phyloP scores from a whole-genome alignment of 768 basidiomycete genomes.

The Podaxis sp. region DNA sequence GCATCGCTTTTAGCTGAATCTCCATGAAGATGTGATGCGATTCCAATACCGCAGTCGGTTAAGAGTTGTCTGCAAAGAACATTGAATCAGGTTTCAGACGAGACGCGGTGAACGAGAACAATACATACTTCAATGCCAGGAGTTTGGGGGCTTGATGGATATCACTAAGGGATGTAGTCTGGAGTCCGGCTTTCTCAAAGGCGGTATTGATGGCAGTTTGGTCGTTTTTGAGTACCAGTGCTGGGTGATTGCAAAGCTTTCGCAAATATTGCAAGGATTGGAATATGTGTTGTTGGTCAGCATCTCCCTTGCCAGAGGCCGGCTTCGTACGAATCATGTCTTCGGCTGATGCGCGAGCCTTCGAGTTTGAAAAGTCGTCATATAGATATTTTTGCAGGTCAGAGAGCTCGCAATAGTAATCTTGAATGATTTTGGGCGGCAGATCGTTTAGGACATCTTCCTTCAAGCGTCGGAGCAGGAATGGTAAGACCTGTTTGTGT shows the following conservation, averaged over 20 bases:
- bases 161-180: conserved; percentile 57
- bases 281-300: conserved; percentile 86
- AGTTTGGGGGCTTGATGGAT: conserved; percentile 94
- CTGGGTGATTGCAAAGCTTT: conserved; percentile 97
- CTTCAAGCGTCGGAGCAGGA: conserved; percentile 92
- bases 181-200: conserved; percentile 53
- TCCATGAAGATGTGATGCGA: conserved; percentile 34
- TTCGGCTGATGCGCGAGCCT: conserved; percentile 62
- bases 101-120: neutral
- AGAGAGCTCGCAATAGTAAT: conserved; percentile 97
- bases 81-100: neutral
- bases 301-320: conserved; percentile 35
- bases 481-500: conserved; percentile 99
- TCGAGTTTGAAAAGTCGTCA: conserved; percentile 88
- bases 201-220: conserved; percentile 55
- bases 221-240: conserved; percentile 82
- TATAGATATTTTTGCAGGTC: conserved; percentile 92
- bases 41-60: conserved; percentile 91
- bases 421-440: conserved; percentile 99
- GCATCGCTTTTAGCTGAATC: conserved; percentile 71
- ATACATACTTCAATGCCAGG: conserved; percentile 78
- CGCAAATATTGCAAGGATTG: conserved; percentile 95
- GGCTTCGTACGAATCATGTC: conserved; percentile 56
- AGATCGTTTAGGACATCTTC: conserved; percentile 96
- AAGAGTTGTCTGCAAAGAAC: conserved; percentile 75